These are phyloP conservation scores for Aureobasidium sp. DNA, from an alignment of 2,329 filamentous ascomycete species.

Conservation along the genomic window DNA sequence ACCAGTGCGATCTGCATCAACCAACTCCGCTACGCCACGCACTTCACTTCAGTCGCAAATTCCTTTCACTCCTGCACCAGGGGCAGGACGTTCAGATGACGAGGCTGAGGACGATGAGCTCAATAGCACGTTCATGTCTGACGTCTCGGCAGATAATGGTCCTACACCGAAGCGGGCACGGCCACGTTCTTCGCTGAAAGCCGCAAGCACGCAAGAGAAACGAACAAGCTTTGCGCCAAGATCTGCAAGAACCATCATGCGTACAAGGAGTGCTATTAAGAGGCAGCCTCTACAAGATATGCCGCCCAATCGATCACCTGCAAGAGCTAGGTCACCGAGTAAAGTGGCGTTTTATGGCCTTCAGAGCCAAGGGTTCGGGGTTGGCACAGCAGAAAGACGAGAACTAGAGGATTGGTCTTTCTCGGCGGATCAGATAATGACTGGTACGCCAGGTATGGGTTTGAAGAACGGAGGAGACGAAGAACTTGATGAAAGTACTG, in stretches of 20 bases:
- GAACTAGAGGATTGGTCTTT: slow-evolving; percentile 20
- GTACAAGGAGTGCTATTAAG: slow-evolving; percentile 19
- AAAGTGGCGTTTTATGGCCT: slow-evolving; percentile 19
- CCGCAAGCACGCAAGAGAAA: slow-evolving; percentile 27
- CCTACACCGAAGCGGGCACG: slow-evolving; percentile 39
- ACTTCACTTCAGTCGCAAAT: neutral
- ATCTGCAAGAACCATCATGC: slow-evolving; percentile 20
- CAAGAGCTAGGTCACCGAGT: slow-evolving; percentile 22
- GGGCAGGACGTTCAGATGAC: neutral
- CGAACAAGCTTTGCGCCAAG: slow-evolving; percentile 19
- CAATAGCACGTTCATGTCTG: slow-evolving; percentile 23
- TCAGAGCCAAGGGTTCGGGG: neutral
- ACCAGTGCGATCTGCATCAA: slow-evolving; percentile 18
- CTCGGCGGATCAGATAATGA: slow-evolving; percentile 15
- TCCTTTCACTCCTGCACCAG: slow-evolving; percentile 11
- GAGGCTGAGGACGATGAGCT: slow-evolving; percentile 17
- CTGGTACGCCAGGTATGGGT: slow-evolving; percentile 18
- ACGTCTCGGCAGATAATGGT: slow-evolving; percentile 28
- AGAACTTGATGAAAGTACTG: slow-evolving; percentile 16
- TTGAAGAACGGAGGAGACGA: neutral
- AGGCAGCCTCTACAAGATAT: slow-evolving; percentile 25
- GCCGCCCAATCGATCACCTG: slow-evolving; percentile 24
- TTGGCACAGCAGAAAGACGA: slow-evolving; percentile 14
- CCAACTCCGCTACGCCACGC: slow-evolving; percentile 7
- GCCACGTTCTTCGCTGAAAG: slow-evolving; percentile 29